Evolutionary conservation across 495 filamentous ascomycete species (phyloP).

Genomic region (Saxophila tyrrhenica): DNA sequence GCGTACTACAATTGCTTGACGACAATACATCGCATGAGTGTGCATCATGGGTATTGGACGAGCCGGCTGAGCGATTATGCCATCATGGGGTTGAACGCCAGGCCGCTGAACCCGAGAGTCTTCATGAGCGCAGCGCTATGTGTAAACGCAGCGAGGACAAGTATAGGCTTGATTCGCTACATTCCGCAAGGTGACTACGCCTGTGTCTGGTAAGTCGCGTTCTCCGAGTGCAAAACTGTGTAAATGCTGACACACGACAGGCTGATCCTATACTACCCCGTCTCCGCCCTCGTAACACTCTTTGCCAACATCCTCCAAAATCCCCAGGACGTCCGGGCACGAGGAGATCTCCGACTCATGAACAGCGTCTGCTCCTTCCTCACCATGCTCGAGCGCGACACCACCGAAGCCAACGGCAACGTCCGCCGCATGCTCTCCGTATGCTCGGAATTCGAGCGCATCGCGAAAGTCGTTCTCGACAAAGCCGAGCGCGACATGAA

Average conservation of each 20-base stretch:
- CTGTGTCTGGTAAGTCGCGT: conserved; percentile 73
- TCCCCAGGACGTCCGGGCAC: conserved; percentile 75
- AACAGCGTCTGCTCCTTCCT: conserved; percentile 85
- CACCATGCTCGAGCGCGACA: conserved; percentile 60
- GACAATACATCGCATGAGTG: conserved; percentile 95
- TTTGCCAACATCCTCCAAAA: conserved; percentile 98
- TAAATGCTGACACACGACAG: conserved; percentile 31
- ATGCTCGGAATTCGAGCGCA: conserved; percentile 89
- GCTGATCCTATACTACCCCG: conserved; percentile 94
- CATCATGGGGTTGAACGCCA: conserved; percentile 81
- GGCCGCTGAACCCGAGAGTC: conserved; percentile 82
- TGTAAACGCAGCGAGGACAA: conserved; percentile 81
- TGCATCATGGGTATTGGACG: conserved; percentile 98
- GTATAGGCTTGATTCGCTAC: conserved; percentile 88
- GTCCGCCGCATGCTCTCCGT: conserved; percentile 88
- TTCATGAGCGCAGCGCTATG: conserved; percentile 90
- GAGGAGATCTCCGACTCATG: conserved; percentile 84
- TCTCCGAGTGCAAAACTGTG: background rate
- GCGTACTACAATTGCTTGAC: conserved; percentile 96
- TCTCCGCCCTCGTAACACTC: conserved; percentile 86
- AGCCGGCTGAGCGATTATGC: conserved; percentile 90
- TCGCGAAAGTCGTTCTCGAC: conserved; percentile 84
- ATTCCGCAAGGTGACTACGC: conserved; percentile 90
- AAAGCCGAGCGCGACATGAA: conserved; percentile 73
- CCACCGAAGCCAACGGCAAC: conserved; percentile 70